Evolutionary conservation across 768 basidiomycete species (phyloP).

Genomic region (Termitomyces titanicus): DNA sequence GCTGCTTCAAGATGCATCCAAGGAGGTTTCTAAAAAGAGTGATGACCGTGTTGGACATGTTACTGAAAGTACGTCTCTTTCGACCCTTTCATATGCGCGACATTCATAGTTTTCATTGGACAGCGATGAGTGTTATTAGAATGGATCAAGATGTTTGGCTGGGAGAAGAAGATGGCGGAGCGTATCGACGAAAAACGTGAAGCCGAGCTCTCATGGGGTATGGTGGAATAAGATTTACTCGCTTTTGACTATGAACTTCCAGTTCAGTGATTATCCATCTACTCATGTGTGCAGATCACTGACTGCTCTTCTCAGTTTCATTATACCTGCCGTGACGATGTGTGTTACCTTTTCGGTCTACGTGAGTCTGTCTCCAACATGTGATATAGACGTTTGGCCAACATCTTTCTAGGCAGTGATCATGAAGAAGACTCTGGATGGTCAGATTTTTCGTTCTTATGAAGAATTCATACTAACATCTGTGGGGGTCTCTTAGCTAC

Average conservation of each 20-base stretch:
- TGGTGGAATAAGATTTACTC: slow-evolving; percentile 48
- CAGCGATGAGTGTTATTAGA: slow-evolving; percentile 52
- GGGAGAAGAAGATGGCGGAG: slow-evolving; percentile 53
- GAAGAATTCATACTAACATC: too few species aligned
- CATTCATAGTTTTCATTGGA: slow-evolving; percentile 12
- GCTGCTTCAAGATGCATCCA: slow-evolving; percentile 37
- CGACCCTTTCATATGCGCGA: slow-evolving; percentile 2
- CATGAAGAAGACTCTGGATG: slow-evolving; percentile 10
- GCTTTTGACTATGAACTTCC: slow-evolving; percentile 36
- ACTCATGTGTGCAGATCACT: neutral
- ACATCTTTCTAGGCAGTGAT: neutral
- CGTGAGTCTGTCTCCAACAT: slow-evolving; percentile 32
- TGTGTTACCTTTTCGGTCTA: slow-evolving; percentile 53
- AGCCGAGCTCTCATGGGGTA: slow-evolving; percentile 49
- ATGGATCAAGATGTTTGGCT: slow-evolving; percentile 72
- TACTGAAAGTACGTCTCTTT: slow-evolving; percentile 46
- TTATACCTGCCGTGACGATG: slow-evolving; percentile 65
- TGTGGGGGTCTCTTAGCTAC: slow-evolving; percentile 1
- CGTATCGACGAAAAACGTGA: slow-evolving; percentile 55
- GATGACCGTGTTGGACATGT: slow-evolving; percentile 59
- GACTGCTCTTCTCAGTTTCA: slow-evolving; percentile 31
- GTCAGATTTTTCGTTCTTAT: neutral
- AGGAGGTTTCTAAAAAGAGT: slow-evolving; percentile 42
- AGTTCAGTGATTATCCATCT: slow-evolving; percentile 26
- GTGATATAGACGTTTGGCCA: neutral